Base-by-base conservation (phyloP, 148 eudicot species). In the Chenopodium berlandieri region DNA sequence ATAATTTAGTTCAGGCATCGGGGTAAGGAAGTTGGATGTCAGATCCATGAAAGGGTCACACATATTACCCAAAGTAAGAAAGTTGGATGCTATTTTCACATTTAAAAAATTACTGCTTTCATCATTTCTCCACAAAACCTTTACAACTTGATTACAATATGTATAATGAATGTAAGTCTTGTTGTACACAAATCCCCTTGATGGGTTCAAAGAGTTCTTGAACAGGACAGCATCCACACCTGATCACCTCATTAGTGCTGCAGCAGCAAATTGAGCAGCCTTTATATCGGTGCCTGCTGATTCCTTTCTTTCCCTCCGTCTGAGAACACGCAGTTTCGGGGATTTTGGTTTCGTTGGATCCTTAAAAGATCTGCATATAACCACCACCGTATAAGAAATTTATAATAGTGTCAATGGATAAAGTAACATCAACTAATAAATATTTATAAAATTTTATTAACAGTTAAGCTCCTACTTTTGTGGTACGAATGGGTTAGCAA, bases 291-390 rank as follows among this genome's bases (percentile, higher is more conserved):
- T 81, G 23, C 86, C 80, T 71, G 79, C 62, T 64, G 74, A 79
- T 37, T 81, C 85, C 34, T 88, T 80, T 69, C 92, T 92, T 86
- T 91, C 94, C 82, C 83, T 89, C 79, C 94, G 86, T 67, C 79
- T 68, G 54, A 83, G 84, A 6, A 94, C 88, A 7, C 82, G 90
- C 85, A 96, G 71, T 78, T 88, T 91, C 6, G 99, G 97, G 1
- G 98, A 90, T 84, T 89, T 92, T 0, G 98, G 87, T 82, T 87
- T 92, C 17, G 99, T 94, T 32, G 78, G 84, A 79, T 89, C 94
- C 84, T 84, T 92, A 8, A 62, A 76, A 47, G 95, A 91, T 86
- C 99, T 96, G 88, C 75, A 56, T 13, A 62, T 16, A 75, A 58
- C 30, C 65, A 67, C 47, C 17, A 54, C 7, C 17, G 1, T n/a